Evolutionary conservation across 1,284 basidiomycete genomes (phyloP).

Genomic region (Athelia psychrophila): DNA sequence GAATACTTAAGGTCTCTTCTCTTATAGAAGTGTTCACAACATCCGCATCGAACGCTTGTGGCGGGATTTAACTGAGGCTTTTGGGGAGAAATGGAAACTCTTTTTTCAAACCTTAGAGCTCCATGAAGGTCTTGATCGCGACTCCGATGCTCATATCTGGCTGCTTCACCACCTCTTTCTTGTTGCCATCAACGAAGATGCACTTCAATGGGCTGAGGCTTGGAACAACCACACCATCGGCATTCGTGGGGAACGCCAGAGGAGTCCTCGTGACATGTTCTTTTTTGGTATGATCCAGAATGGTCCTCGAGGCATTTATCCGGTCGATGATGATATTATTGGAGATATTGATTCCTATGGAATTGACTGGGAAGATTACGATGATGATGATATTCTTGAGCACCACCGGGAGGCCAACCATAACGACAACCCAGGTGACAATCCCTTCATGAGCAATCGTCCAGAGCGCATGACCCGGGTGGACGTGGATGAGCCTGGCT

Average conservation of each 20-base stretch:
- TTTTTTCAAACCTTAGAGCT: constrained; percentile 16
- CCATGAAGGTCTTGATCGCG: constrained; percentile 17
- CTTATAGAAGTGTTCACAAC: constrained; percentile 21
- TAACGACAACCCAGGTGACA: not conserved
- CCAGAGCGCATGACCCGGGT: not conserved
- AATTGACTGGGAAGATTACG: not conserved
- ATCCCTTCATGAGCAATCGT: not conserved
- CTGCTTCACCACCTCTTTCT: constrained; percentile 25
- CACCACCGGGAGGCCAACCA: not conserved
- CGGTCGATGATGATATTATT: not conserved
- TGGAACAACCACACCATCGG: constrained; percentile 23
- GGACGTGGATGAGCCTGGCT: not conserved
- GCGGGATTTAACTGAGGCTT: constrained; percentile 19
- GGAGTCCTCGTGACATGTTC: constrained; percentile 10
- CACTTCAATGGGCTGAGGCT: constrained; percentile 12
- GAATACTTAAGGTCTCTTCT: too few relatives aligned
- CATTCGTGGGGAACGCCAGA: constrained; percentile 6
- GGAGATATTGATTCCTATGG: not conserved
- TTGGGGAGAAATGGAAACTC: constrained; percentile 20
- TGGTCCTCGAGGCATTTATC: constrained; percentile 9
- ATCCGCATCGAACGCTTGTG: constrained; percentile 24
- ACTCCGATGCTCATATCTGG: constrained; percentile 22
- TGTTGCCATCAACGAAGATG: constrained; percentile 18
- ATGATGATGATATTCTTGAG: not conserved
- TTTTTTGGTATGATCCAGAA: constrained; percentile 12